phyloP scores from a whole-genome alignment of 2,329 filamentous ascomycete genomes.

The Zelopaecilomyces penicillatus region DNA sequence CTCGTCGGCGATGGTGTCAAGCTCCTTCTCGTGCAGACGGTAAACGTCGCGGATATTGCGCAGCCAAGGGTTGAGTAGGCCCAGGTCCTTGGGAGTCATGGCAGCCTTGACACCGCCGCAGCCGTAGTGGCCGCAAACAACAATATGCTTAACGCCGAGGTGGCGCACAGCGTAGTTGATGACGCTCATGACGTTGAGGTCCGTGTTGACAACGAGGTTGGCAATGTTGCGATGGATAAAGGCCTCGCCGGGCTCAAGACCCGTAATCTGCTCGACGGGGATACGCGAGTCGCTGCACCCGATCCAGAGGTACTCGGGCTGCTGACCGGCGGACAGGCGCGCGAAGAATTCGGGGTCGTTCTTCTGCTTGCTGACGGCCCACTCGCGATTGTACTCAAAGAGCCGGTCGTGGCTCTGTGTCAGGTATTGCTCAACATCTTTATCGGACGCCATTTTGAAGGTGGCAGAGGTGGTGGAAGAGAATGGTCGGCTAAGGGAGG shows the following conservation, averaged over 20 bases:
- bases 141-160: slow-evolving; percentile 72
- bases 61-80: slow-evolving; percentile 65
- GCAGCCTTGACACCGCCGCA: slow-evolving; percentile 71
- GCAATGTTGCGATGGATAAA: slow-evolving; percentile 76
- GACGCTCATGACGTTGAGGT: slow-evolving; percentile 72
- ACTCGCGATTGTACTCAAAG: slow-evolving; percentile 60
- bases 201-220: slow-evolving; percentile 44
- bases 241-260: slow-evolving; percentile 77
- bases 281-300: slow-evolving; percentile 86
- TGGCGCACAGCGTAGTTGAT: slow-evolving; percentile 81
- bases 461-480: slow-evolving; percentile 19
- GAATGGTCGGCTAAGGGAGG: slow-evolving; percentile 9
- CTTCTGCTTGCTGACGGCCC: slow-evolving; percentile 50
- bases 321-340: slow-evolving; percentile 55
- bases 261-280: slow-evolving; percentile 81
- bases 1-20: slow-evolving; percentile 54
- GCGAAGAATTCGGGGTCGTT: slow-evolving; percentile 58
- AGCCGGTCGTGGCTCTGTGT: slow-evolving; percentile 57
- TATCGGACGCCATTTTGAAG: slow-evolving; percentile 14
- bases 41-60: slow-evolving; percentile 69
- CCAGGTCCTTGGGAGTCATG: slow-evolving; percentile 62
- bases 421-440: slow-evolving; percentile 46
- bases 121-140: slow-evolving; percentile 72
- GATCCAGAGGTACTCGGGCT: slow-evolving; percentile 73
- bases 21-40: slow-evolving; percentile 60